Base-by-base conservation (phyloP, 306 rosid genomes). In the Quercus wislizeni region DNA sequence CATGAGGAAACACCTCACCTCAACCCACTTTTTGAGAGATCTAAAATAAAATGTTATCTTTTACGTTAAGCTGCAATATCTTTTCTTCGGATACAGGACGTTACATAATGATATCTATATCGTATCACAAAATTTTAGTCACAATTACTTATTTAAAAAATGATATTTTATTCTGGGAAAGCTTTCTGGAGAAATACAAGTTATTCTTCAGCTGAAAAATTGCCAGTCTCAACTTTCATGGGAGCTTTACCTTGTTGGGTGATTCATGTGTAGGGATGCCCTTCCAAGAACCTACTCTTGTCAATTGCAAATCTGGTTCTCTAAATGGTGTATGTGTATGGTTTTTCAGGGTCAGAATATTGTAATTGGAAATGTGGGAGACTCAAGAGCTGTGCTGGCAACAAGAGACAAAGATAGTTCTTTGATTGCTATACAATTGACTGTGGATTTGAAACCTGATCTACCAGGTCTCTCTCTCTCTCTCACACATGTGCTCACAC, bases 381-480 rank as follows among this genome's bases (percentile, higher is more conserved):
- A 87, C 46, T 87, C 91, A 1, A 87, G 91, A 61, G 91, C 89
- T 15, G 89, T 87, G 51, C 79, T 87, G 77, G 91, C 87, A 51
- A 85, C 89, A 5, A 82, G 83, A 46, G 89, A 87, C 14, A 46
- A 80, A 28, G 83, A 82, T 56, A 69, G 78, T 58, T 82, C 83
- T 74, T 63, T 85, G 87, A 76, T 83, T 72, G 81, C 91, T 41
- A 57, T 82, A 17, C 91, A 87, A 33, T 73, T 87, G 78, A 87
- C 91, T 1, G 87, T 85, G 73, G 91, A 87, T 74, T 78, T 87
- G 71, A 87, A 87, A 81, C 91, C 91, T 23, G 91, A 87, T 81
- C 91, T 87, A 75, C 91, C 91, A 17, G 83, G 90, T 87, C 69
- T 62, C 27, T 61, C 13, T 81, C 61, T 80, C 74, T 76, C 61